Evolutionary conservation across 805 yeast species (phyloP), one percentile per base, ranked within the genome.

Genomic region (Monosporozyma siamensis): DNA sequence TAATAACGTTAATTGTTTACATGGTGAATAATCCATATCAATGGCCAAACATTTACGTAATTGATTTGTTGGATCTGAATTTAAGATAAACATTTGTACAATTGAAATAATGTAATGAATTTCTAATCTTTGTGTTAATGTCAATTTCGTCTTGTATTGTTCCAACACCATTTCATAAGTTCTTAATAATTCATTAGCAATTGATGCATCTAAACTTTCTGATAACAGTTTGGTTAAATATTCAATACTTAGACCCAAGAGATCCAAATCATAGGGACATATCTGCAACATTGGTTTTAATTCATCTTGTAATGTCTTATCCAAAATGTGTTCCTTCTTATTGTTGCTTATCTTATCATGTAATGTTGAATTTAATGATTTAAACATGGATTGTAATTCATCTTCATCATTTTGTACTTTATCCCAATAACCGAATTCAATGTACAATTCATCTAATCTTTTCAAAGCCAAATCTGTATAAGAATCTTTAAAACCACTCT

Each of bases 21-120:
- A 87, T 2, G 61, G 64, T 22, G 64, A 64, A 49, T 71, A 73
- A 48, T 86, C 96, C 60, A 86, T 83, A 59, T 90, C 90, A 35
- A 77, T 71, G 42, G 82, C 78, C 39, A 90, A 65, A 58, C 97
- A 88, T 48, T 74, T 78, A 50, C 80, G 74, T 21, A 80, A 67
- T 31, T 70, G 67, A 0, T 82, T 72, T 21, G 69, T 68, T 12
- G 74, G 74, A 45, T 71, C 75, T 32, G 77, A 75, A 30, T 68
- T 65, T 31, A 77, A 67, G 6, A 78, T 72, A 50, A 70, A 78
- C 39, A 74, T 61, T 43, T 73, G 73, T 17, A 76, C 57, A 1
- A 62, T 53, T 1, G 71, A 50, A 10, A 63, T 50, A 5, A 52
- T 46, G 41, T 57, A 50, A 43, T 60, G 52, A n/a, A 63, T 50